Evolutionary conservation across 331 rosid genomes (phyloP), one percentile per base, ranked within the genome.

Genomic region (Dryas integrifolia): DNA sequence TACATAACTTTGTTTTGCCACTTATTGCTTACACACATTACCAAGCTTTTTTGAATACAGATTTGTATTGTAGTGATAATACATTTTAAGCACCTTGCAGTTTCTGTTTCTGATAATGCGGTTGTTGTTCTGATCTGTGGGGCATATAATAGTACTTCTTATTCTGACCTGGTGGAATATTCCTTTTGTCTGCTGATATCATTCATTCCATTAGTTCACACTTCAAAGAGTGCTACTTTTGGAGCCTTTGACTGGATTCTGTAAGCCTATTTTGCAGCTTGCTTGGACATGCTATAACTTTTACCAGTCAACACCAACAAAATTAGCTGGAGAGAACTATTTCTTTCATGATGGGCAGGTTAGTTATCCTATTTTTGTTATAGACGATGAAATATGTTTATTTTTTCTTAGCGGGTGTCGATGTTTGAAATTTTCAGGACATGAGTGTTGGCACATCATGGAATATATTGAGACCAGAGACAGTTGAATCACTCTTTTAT

Each of bases 251-350:
- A 68, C 55, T 69, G 68, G 56, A 78, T 38, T 67, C 5, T 71
- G n/a, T 24, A 63, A 65, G 48, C 47, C 67, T 53, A 73, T 60
- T 77, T 70, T 59, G 75, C 86, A 95, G 99, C 96, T 95, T 86
- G 99, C 99, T 70, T 95, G 99, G 99, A 95, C 99, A 58, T 95
- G 99, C 84, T 95, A 95, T 79, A 95, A 95, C 76, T 95, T 95
- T 86, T 95, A 92, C 79, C 98, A 92, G 84, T 88, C 93, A 38
- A 92, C 98, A 59, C 94, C 97, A 30, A 87, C 99, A 48, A 95
- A 95, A 82, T 87, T 95, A 86, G 97, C 99, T 5, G 99, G 99
- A 75, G 99, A 95, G 82, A 95, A 95, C 72, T 95, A 95, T 77
- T 89, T 88, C 82, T 95, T 95, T 76, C 74, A 67, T 72, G 46